These are phyloP conservation scores for Globisporangium mamillatum DNA, from an alignment of 352 stramenopile species.

Conservation along the genomic window DNA sequence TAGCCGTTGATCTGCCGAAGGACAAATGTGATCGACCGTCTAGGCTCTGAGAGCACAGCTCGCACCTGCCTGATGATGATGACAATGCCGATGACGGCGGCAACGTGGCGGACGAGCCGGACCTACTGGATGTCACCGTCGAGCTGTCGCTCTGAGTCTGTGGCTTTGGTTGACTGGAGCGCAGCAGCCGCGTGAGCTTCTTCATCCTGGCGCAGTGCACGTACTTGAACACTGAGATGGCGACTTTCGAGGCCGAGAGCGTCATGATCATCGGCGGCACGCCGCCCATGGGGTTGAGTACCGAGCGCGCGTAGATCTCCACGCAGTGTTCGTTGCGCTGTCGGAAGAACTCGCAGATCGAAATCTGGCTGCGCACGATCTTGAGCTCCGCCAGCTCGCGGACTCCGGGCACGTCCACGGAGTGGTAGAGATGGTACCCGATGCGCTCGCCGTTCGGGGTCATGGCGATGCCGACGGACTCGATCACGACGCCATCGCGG, in stretches of 20 bases:
- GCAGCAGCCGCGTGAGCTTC: background rate
- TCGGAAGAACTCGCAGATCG: conserved; percentile 8
- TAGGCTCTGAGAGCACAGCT: conserved; percentile 1
- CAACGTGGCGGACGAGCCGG: background rate
- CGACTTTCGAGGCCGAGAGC: background rate
- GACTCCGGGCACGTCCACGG: background rate
- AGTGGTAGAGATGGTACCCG: conserved; percentile 1
- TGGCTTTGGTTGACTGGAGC: background rate
- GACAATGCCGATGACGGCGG: background rate
- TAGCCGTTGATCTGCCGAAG: background rate
- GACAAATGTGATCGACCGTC: background rate
- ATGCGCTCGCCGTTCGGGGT: background rate
- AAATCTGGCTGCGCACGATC: conserved; percentile 7
- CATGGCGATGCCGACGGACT: background rate
- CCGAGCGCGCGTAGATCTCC: background rate
- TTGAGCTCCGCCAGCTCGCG: conserved; percentile 5
- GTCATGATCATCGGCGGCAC: background rate
- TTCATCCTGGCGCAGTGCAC: conserved; percentile 22
- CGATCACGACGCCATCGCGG: background rate
- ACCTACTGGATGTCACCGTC: background rate
- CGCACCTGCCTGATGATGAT: background rate
- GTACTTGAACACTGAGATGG: conserved; percentile 3
- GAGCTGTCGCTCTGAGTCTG: background rate
- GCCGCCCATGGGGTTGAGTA: conserved; percentile 2
- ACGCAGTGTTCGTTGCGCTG: background rate